phyloP scores from a whole-genome alignment of 108 stramenopile species.

The Pseudonitzschia pungens region DNA sequence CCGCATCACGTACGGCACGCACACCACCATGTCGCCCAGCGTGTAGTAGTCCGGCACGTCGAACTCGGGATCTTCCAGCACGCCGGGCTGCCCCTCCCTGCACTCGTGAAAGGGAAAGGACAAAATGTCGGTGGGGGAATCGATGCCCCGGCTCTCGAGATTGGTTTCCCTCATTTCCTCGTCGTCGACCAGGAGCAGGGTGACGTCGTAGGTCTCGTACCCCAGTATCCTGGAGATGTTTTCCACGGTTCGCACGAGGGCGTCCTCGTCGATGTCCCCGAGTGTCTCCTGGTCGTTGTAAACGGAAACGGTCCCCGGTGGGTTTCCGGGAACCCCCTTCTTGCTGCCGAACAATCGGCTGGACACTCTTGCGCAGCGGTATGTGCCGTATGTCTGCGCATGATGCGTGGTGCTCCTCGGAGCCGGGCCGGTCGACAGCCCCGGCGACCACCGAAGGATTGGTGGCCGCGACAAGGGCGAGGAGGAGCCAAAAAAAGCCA shows the following conservation, averaged over 20 bases:
- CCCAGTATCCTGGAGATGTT: slow-evolving; percentile 54
- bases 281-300: slow-evolving; percentile 49
- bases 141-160: slow-evolving; percentile 59
- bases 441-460: too few species aligned
- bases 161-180: slow-evolving; percentile 78
- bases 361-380: neutral
- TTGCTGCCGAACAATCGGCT: slow-evolving; percentile 38
- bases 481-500: too few species aligned
- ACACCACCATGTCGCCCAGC: slow-evolving; percentile 90
- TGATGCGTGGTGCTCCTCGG: too few species aligned
- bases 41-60: slow-evolving; percentile 77
- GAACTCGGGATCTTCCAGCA: slow-evolving; percentile 63
- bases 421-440: too few species aligned
- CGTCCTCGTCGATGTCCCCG: slow-evolving; percentile 39
- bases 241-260: slow-evolving; percentile 39
- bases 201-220: slow-evolving; percentile 74
- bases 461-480: too few species aligned
- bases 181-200: slow-evolving; percentile 59
- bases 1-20: slow-evolving; percentile 82
- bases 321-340: slow-evolving; percentile 33
- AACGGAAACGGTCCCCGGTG: slow-evolving; percentile 40
- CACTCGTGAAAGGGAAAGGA: slow-evolving; percentile 77
- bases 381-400: too few species aligned
- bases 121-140: slow-evolving; percentile 82
- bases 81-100: slow-evolving; percentile 45